Evolutionary conservation across 2,329 filamentous ascomycete species (phyloP), one percentile per base, ranked within the genome.

Genomic region (Trichoderma gracile): DNA sequence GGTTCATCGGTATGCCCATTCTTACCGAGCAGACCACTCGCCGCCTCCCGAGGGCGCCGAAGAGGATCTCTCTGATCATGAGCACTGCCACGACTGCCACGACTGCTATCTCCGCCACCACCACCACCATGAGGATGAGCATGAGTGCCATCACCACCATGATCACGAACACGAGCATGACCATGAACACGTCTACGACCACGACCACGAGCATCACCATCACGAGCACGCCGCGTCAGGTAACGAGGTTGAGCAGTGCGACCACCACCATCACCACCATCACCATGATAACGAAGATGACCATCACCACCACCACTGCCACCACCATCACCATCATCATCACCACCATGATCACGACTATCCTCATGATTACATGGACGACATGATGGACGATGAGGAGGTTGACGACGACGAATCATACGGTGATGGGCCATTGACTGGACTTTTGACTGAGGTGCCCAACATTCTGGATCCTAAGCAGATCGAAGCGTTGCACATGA

Each of bases 401-500:
- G 84, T 84, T 15, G 86, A 89, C 62, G 90, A 93, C 66, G 89
- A 93, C 71, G 89, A 92, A 68, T 91, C 90, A n/a, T 90, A 90
- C 69, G 88, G 85, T 17, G 89, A 93, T 68, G 91, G 91, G 3
- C 89, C 91, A 23, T 84, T 91, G 73, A 90, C 92, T 19, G 94
- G 94, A 14, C 80, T 98, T 15, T 80, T 98, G 63, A 97, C 94
- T 0, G 94, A 98, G 74, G 92, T 98, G 14, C 94, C 94, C 33
- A 90, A 98, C 69, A 96, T 97, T 43, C 82, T 98, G 33, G 93
- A 96, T 49, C 94, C 94, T 0, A 93, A 93, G 63, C 94, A 98
- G 77, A 97, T 97, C 61, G 94, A 98, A 76, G 93, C 95, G 6
- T 80, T 98, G 60, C 94, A 96, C 63, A 97, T 97, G 93, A 96